Conservation (phyloP, 2,329 filamentous ascomycete species). For the Alternaria ethzedia region DNA sequence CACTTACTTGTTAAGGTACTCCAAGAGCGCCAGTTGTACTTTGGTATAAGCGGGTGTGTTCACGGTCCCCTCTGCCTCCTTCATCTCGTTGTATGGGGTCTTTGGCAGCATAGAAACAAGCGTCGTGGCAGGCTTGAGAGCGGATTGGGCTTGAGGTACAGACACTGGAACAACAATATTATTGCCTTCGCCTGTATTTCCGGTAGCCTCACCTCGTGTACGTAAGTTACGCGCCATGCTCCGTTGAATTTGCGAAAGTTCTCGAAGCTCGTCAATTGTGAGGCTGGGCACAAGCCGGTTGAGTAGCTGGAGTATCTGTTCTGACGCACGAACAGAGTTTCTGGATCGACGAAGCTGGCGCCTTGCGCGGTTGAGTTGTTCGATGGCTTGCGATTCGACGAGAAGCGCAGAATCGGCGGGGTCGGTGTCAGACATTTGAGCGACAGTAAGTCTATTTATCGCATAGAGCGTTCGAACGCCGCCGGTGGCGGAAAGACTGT, state of each 20-base stretch:
- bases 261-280: neutral
- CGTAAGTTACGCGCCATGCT: neutral
- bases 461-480: slow-evolving; percentile 1
- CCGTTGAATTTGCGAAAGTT: no score
- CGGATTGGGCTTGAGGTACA: neutral
- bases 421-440: slow-evolving; percentile 16
- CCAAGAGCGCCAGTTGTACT: slow-evolving; percentile 24
- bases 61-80: slow-evolving; percentile 15
- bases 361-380: neutral
- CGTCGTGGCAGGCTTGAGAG: slow-evolving; percentile 8
- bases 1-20: slow-evolving; percentile 5
- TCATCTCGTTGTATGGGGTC: slow-evolving; percentile 24
- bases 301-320: neutral
- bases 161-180: neutral
- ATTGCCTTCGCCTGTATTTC: neutral
- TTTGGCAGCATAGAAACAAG: slow-evolving; percentile 15
- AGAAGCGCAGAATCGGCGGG: neutral
- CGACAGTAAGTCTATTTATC: slow-evolving; percentile 5
- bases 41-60: slow-evolving; percentile 22
- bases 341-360: neutral
- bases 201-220: neutral
- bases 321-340: neutral
- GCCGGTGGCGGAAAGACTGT: neutral
- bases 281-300: neutral
- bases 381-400: neutral